Evolutionary conservation across 1,284 basidiomycete species (phyloP).

Genomic region (Calocybe gambosa): DNA sequence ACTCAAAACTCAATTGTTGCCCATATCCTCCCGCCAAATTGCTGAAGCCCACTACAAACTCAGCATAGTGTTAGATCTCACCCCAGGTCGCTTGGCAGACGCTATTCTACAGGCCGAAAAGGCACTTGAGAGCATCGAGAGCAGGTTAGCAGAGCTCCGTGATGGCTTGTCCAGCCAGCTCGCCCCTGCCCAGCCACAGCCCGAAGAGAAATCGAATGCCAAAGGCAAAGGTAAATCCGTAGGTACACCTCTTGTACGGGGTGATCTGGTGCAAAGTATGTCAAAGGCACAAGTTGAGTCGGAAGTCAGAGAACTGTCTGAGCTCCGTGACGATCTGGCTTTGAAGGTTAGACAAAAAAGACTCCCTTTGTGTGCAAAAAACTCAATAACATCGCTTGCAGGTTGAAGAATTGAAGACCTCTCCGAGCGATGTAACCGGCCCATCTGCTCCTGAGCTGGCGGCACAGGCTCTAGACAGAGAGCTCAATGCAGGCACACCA

Average conservation of each 20-base stretch:
- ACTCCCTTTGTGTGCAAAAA: not conserved
- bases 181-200: conserved; percentile 21
- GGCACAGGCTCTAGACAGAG: conserved; percentile 64
- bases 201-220: conserved; percentile 30
- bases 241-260: conserved; percentile 35
- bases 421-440: conserved; percentile 52
- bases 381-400: conserved; percentile 23
- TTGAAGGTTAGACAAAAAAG: conserved; percentile 53
- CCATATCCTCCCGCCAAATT: conserved; percentile 76
- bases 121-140: conserved; percentile 71
- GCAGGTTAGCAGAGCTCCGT: conserved; percentile 59
- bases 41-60: conserved; percentile 89
- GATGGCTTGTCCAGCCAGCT: conserved; percentile 42
- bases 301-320: conserved; percentile 73
- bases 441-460: conserved; percentile 57
- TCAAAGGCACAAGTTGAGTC: conserved; percentile 60
- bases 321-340: conserved; percentile 73
- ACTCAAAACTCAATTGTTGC: conserved; percentile 68
- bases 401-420: conserved; percentile 83
- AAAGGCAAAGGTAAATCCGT: conserved; percentile 67
- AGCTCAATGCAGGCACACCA: conserved; percentile 41
- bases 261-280: conserved; percentile 55
- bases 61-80: conserved; percentile 83
- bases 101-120: conserved; percentile 75
- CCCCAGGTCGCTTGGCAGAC: conserved; percentile 71